Evolutionary conservation across 139 green algal genomes (phyloP), one percentile per base, ranked within the genome.

Genomic region (Limnomonas spitsbergensis): DNA sequence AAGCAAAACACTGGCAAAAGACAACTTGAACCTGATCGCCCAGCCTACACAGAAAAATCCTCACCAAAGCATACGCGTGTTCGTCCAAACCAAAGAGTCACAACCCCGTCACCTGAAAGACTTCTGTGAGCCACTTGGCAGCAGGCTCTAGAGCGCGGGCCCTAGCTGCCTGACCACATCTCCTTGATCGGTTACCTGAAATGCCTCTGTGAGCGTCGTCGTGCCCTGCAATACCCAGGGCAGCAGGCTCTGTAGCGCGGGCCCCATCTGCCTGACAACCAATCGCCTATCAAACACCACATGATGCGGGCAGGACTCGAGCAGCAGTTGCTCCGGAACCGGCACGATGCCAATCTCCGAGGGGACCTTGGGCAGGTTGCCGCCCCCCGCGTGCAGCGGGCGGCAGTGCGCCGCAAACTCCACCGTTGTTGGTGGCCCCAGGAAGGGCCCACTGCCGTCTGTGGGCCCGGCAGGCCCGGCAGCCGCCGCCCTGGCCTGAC

Each of bases 381-480:
- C n/a, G n/a, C n/a, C n/a, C n/a, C n/a, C n/a, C n/a, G n/a, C n/a
- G n/a, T n/a, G n/a, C n/a, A n/a, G n/a, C n/a, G n/a, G n/a, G 47
- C 47, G 14, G 47, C 47, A 14, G 47, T 26, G 52, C 36, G 72
- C 34, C 24, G 76, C 27, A 34, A 69, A 20, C 2, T 71, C 40
- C 39, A 40, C n/a, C 2, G 39, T 38, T 1, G 31, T 27, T 27
- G 76, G 76, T 40, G 66, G 66, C 24, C 66, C 67, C 26, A 76
- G 66, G 40, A 81, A 81, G 1, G 67, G 66, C n/a, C 69, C 76
- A 27, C 26, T 29, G 35, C 29, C 27, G 2, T 40, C 31, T 29
- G 32, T 32, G 4, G 2, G 34, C 24, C n/a, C 40, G 34, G 76
- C 40, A 31, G 3, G 40, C 32, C 42, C 40, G 24, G 1, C 34